Evolutionary conservation across 73 alveolate genomes (phyloP).

Genomic region (Tetrahymena malaccensis): DNA sequence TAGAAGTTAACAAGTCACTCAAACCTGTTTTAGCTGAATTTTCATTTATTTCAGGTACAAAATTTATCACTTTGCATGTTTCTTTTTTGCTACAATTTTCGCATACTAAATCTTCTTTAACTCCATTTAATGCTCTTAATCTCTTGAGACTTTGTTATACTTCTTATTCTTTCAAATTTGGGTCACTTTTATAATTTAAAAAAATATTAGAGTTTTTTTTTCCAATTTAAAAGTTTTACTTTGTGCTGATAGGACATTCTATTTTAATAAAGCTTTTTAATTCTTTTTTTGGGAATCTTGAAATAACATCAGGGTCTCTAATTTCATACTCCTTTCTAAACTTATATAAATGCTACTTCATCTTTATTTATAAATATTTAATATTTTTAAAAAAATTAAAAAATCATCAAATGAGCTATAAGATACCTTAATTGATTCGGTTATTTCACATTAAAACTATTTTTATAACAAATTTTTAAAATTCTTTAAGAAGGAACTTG

Average conservation of each 20-base stretch:
- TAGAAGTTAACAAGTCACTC: not conserved
- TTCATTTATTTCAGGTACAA: not conserved
- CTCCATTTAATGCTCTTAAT: not conserved
- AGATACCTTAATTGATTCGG: not conserved
- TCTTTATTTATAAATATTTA: not conserved
- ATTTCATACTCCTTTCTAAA: not conserved
- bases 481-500: not conserved
- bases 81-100: not conserved
- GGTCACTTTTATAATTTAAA: not conserved
- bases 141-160: not conserved
- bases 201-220: not conserved
- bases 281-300: not conserved
- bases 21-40: not conserved
- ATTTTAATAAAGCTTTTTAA: not conserved
- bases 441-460: not conserved
- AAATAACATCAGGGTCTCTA: not conserved
- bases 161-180: not conserved
- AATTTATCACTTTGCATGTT: not conserved
- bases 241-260: not conserved
- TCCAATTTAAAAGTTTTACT: not conserved
- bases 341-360: not conserved
- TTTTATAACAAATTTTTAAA: no score
- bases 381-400: no score
- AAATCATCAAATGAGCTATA: not conserved
- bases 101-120: not conserved